Evolutionary conservation across 23 red algal species (phyloP), one percentile per base, ranked within the genome.

Genomic region (Chondrus crispus): DNA sequence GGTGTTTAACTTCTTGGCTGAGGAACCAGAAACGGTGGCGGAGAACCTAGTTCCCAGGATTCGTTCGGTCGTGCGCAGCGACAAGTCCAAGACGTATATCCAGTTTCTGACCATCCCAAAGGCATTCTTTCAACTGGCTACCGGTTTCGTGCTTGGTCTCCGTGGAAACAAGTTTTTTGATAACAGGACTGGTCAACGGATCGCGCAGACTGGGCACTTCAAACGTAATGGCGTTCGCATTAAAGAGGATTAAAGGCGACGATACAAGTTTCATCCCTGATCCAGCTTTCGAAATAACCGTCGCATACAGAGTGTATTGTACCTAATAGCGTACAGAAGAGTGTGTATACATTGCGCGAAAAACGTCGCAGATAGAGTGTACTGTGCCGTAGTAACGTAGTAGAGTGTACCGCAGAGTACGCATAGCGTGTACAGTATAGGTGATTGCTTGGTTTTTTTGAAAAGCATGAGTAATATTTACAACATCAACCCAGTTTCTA

Each of bases 1-100:
- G 5, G 80, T 98, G 14, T 98, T 98, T 80, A 98, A 98, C 68
- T 57, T 94, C 13, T 68, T 98, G 10, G 95, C 95, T 3, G 95
- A 98, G 60, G 90, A 93, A 75, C 91, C 95, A 22, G 74, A 84
- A 43, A 98, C 95, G 3, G 95, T 98, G 3, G 90, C 95, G 3
- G 91, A 74, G 3, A 18, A 73, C 9, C 80, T 98, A 49, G 95
- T 91, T 46, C 95, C 95, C 2, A 90, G 91, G 24, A 62, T 98
- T 18, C 60, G 87, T 3, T 1, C 20, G 14, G 85, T 70, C 20
- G 70, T 86, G 29, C 40, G 26, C 13, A 4, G 6, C 53, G 74
- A 91, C 40, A 38, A 58, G 72, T 48, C 40, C 2, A 81, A 50
- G 9, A 50, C 87, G 38, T 91, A 91, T 53, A 81, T 91, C n/a